Conservation (phyloP, 1,139 yeast genomes). For the Hemisphaericaspora xylanilytica region DNA sequence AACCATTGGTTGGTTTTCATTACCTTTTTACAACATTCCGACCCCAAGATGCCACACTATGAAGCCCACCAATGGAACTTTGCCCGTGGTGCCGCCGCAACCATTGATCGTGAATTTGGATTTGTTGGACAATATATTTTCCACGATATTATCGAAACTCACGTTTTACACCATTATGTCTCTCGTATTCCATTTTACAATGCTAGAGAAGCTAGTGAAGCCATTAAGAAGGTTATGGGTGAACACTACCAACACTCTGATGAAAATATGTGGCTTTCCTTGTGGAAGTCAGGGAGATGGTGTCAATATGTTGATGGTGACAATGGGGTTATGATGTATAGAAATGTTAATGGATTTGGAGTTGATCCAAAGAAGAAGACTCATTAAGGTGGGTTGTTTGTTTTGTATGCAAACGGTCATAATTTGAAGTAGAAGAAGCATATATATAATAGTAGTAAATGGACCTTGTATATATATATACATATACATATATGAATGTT, state of each 20-base stretch:
- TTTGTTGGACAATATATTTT: constrained; percentile 76
- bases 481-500: too few relatives aligned
- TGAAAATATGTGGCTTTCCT: constrained; percentile 69
- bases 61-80: constrained; percentile 74
- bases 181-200: constrained; percentile 85
- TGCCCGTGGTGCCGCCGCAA: constrained; percentile 87
- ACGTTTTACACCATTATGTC: constrained; percentile 81
- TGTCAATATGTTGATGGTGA: constrained; percentile 87
- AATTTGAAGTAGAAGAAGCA: too few relatives aligned
- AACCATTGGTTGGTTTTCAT: constrained; percentile 90
- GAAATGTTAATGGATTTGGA: constrained; percentile 55
- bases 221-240: constrained; percentile 81
- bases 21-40: constrained; percentile 83
- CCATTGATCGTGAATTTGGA: constrained; percentile 82
- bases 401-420: too few relatives aligned
- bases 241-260: constrained; percentile 65
- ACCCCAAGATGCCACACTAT: constrained; percentile 78
- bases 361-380: constrained; percentile 32
- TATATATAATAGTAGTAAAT: too few relatives aligned
- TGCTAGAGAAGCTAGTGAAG: constrained; percentile 77
- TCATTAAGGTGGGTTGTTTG: too few relatives aligned
- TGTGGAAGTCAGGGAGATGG: constrained; percentile 68
- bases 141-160: constrained; percentile 90
- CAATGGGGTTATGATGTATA: constrained; percentile 58
- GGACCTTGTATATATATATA: too few relatives aligned